Evolutionary conservation across 169 alveolate species (phyloP).

Genomic region (Plasmodium blacklocki): DNA sequence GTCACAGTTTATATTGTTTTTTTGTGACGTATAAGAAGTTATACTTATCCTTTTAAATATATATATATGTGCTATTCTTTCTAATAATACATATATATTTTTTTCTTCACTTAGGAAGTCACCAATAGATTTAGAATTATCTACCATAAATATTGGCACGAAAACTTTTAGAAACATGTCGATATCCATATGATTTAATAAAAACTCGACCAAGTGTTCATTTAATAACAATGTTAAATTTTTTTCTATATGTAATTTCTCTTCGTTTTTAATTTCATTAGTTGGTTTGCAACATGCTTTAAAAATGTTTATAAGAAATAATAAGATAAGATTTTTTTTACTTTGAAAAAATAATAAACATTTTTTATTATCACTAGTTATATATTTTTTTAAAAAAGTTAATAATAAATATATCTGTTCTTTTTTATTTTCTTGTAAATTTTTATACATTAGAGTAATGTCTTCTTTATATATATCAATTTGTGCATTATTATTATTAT

Average conservation of each 20-base stretch:
- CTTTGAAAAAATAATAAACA: slow-evolving; percentile 22
- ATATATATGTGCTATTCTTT: slow-evolving; percentile 27
- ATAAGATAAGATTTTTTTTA: slow-evolving; percentile 32
- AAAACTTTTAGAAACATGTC: slow-evolving; percentile 38
- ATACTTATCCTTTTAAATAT: slow-evolving; percentile 13
- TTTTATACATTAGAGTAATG: not conserved
- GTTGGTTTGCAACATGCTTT: slow-evolving; percentile 24
- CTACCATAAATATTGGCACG: slow-evolving; percentile 18
- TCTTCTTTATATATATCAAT: not conserved
- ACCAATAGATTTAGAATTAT: slow-evolving; percentile 37
- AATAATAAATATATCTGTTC: slow-evolving; percentile 13
- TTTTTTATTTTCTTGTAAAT: not conserved
- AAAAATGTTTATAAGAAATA: slow-evolving; percentile 39
- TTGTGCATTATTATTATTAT: not conserved
- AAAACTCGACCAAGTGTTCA: slow-evolving; percentile 8
- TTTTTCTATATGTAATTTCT: slow-evolving; percentile 4
- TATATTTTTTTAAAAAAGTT: slow-evolving; percentile 32
- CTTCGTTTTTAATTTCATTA: not conserved
- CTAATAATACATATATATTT: slow-evolving; percentile 9
- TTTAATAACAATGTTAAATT: slow-evolving; percentile 26
- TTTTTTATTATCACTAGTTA: not conserved
- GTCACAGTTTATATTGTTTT: not conserved
- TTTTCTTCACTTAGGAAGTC: slow-evolving; percentile 25
- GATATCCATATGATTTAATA: slow-evolving; percentile 24
- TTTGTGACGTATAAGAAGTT: not conserved